Conservation (phyloP, 2,329 filamentous ascomycete species). For the Ascochyta rabiei region DNA sequence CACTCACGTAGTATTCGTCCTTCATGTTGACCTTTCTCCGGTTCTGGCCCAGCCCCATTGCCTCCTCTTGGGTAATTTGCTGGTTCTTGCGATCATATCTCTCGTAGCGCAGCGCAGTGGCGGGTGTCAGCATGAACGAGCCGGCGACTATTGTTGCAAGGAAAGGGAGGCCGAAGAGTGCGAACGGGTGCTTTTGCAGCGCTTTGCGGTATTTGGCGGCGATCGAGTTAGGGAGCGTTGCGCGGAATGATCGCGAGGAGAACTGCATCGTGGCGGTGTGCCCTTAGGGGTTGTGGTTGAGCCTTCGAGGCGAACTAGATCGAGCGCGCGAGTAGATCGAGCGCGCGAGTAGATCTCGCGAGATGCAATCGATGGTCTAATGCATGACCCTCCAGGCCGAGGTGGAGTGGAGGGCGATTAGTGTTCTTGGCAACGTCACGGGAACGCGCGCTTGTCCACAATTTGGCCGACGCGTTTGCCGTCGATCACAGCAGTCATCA, state of each 20-base stretch:
- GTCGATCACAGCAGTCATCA: constrained; percentile 10
- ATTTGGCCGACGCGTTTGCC: constrained; percentile 23
- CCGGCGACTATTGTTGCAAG: constrained; percentile 86
- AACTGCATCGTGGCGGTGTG: constrained; percentile 48
- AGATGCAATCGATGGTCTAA: constrained; percentile 11
- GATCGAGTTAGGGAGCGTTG: constrained; percentile 64
- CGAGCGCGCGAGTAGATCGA: background rate
- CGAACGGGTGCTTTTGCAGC: constrained; percentile 81
- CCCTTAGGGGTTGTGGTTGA: background rate
- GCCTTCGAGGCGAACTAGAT: background rate
- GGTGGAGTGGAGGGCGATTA: constrained; percentile 16
- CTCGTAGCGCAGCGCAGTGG: constrained; percentile 92
- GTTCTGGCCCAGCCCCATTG: constrained; percentile 76
- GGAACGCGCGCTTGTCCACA: constrained; percentile 24
- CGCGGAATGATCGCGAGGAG: constrained; percentile 63
- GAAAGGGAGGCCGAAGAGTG: constrained; percentile 93
- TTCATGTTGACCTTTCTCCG: constrained; percentile 76
- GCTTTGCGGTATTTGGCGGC: constrained; percentile 77
- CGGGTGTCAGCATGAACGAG: constrained; percentile 92
- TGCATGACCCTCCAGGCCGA: constrained; percentile 5
- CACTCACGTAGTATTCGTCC: constrained; percentile 84
- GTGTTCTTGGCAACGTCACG: constrained; percentile 29
- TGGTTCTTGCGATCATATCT: constrained; percentile 87
- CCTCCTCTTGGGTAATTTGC: constrained; percentile 84
- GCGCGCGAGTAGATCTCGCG: background rate